Conservation (phyloP, 495 filamentous ascomycete species). For the Parathielavia appendiculata region DNA sequence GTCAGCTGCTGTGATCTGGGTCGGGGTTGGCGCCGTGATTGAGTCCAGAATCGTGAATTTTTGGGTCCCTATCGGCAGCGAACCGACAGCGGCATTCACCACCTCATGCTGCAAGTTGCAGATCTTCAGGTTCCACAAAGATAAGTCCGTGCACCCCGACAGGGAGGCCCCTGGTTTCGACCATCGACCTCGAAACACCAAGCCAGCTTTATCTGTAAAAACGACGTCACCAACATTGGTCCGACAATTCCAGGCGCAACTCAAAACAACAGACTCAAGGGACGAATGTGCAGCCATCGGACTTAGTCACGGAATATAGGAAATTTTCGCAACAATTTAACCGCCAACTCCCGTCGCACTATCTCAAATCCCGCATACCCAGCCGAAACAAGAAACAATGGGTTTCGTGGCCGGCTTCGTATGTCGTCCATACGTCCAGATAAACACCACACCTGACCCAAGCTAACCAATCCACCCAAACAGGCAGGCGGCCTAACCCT, state of each 20-base stretch:
- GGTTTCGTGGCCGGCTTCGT: conserved; percentile 67
- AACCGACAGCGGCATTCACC: too few species aligned
- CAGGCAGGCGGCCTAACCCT: conserved; percentile 81
- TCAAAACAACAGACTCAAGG: too few species aligned
- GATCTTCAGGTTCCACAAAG: background rate
- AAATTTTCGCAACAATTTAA: too few species aligned
- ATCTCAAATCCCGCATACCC: background rate
- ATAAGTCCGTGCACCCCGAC: too few species aligned
- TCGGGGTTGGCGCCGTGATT: background rate
- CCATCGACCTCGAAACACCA: too few species aligned
- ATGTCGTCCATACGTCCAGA: conserved; percentile 33
- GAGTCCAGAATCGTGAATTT: background rate
- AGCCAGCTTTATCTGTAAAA: too few species aligned
- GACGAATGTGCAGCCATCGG: too few species aligned
- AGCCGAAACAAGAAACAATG: conserved; percentile 18
- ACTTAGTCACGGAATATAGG: too few species aligned
- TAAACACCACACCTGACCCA: conserved; percentile 1
- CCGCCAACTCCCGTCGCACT: background rate
- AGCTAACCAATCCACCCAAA: conserved; percentile 8
- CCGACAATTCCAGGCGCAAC: too few species aligned
- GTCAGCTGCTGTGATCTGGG: too few species aligned
- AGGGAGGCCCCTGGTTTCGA: too few species aligned
- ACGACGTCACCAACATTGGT: too few species aligned
- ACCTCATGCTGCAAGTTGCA: background rate
- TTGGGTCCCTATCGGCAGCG: background rate